Base-by-base conservation (phyloP, 2,329 filamentous ascomycete genomes). In the Orbilia brochopaga region DNA sequence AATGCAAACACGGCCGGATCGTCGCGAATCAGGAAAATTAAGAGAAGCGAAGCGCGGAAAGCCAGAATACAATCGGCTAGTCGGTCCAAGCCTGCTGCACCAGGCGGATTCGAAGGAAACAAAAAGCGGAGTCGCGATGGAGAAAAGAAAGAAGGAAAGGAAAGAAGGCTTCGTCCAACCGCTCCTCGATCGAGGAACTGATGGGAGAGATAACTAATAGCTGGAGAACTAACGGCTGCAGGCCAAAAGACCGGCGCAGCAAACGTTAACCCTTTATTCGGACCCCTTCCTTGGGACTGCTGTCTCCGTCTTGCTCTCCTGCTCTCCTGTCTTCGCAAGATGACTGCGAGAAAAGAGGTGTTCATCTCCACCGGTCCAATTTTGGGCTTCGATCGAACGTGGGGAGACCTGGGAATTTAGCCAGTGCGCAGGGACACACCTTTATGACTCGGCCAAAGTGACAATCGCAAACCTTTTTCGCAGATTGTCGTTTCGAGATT, bases 361-460 rank as follows among this genome's bases (percentile, higher is more conserved):
- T 55, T 59, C 66, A 70, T 70, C 66, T 70, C 66, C 66, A 70
- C 66, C 56, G 46, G 48, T 52, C 46, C 30, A 59, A 54, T 55
- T 64, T 63, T 19, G 44, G 15, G n/a, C 44, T 48, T 48, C 19
- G 44, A 48, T 48, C 44, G 44, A 60, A 70, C 66, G 66, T 70
- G 66, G 66, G 66, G 59, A 67, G 17, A 55, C 53, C 66, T 59
- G 59, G 44, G 66, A 70, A 70, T 70, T 70, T 70, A 70, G 66
- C 66, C 66, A 70, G 58, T 48, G 44, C 44, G 44, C 44, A 48
- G 17, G 44, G 44, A 19, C 44, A 48, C 44, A 19, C 44, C 19
- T 10, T 48, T 48, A 48, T 23, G 44, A 48, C 44, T 19, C 19
- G 44, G 19, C 44, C 8, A 48, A 48, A 48, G 2, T 19, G 44